Evolutionary conservation across 176 grass and related monocot species (phyloP).

Genomic region (Miscanthus lutarioriparius): DNA sequence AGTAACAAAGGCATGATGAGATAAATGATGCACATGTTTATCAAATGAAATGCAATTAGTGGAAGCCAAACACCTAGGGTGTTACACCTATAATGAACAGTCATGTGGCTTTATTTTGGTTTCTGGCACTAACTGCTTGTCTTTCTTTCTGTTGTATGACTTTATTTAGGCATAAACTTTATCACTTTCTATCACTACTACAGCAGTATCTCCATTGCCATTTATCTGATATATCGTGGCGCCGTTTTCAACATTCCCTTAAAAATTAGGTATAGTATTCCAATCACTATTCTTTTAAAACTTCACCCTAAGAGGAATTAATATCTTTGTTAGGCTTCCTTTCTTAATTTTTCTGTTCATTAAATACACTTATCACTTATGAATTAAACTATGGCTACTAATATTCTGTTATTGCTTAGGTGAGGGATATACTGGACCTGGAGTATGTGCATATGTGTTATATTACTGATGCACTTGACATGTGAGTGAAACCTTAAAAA

Average conservation of each 20-base stretch:
- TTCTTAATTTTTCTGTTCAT: constrained; percentile 18
- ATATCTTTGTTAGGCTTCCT: constrained; percentile 19
- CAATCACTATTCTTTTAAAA: not conserved
- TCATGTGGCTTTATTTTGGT: constrained; percentile 15
- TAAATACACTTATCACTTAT: not conserved
- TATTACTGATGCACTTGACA: constrained; percentile 79
- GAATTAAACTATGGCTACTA: not conserved
- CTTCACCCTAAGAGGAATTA: constrained; percentile 12
- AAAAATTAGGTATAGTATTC: constrained; percentile 76
- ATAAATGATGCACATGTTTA: no score
- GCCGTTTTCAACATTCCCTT: constrained; percentile 81
- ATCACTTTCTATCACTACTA: constrained; percentile 88
- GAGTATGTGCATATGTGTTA: constrained; percentile 79
- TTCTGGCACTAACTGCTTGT: constrained; percentile 33
- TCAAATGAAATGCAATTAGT: no score
- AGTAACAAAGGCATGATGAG: no score
- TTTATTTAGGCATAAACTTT: constrained; percentile 81
- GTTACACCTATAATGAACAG: not conserved
- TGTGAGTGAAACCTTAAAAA: constrained; percentile 54
- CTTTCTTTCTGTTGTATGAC: constrained; percentile 29
- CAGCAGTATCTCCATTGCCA: constrained; percentile 93
- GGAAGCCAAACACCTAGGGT: no score
- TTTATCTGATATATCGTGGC: constrained; percentile 89
- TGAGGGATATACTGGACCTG: constrained; percentile 87
- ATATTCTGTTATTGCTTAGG: constrained; percentile 51